Conservation (phyloP, 148 eudicot species). For the Silene uniflora region DNA sequence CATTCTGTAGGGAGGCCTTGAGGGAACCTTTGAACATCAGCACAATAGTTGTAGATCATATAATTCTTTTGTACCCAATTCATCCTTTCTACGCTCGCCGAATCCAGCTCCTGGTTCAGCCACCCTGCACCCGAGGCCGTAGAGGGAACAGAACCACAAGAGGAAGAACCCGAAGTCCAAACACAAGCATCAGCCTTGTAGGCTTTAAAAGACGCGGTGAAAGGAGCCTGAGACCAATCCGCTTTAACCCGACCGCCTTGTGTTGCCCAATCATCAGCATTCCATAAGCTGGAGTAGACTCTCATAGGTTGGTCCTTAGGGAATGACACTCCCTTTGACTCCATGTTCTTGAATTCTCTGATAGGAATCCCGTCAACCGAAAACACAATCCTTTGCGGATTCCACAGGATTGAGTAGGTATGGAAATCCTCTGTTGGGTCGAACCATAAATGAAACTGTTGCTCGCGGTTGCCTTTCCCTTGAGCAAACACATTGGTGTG, state of each 20-base stretch:
- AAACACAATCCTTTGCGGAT: constrained; percentile 33
- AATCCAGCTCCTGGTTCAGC: constrained; percentile 37
- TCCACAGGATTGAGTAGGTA: constrained; percentile 33
- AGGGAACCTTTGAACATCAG: constrained; percentile 43
- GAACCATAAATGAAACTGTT: constrained; percentile 35
- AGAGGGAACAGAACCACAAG: constrained; percentile 21
- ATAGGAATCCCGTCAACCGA: constrained; percentile 29
- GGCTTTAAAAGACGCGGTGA: constrained; percentile 18
- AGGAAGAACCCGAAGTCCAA: constrained; percentile 21
- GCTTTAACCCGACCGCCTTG: constrained; percentile 36
- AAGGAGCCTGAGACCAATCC: constrained; percentile 32
- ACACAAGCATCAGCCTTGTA: constrained; percentile 31
- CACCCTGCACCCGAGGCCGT: constrained; percentile 17
- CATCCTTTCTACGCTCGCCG: constrained; percentile 30
- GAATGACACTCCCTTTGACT: constrained; percentile 28
- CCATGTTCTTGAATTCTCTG: constrained; percentile 33
- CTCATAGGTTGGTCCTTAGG: constrained; percentile 38
- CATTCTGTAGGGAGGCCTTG: constrained; percentile 41
- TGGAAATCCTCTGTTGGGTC: constrained; percentile 32
- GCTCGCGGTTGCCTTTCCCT: constrained; percentile 34
- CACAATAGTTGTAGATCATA: constrained; percentile 44
- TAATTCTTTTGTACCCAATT: constrained; percentile 35
- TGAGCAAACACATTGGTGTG: constrained; percentile 34
- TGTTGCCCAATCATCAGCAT: constrained; percentile 41
- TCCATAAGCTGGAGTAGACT: constrained; percentile 34